These are phyloP conservation scores for Fonsecaea erecta DNA, from an alignment of 2,329 filamentous ascomycete species.

Conservation along the genomic window DNA sequence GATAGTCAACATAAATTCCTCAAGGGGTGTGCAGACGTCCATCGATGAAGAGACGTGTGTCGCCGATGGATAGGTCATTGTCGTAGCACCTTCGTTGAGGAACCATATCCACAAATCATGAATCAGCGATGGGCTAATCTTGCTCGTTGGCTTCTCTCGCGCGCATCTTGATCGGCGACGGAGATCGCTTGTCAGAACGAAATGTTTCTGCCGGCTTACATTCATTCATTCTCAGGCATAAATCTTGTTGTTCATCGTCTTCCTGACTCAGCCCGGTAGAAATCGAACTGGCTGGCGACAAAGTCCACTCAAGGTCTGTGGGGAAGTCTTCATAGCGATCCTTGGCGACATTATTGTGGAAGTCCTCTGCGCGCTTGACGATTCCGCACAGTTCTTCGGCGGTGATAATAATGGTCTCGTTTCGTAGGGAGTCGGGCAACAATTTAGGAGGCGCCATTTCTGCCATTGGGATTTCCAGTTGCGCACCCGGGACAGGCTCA, in stretches of 20 bases:
- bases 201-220: slow-evolving; percentile 9
- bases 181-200: slow-evolving; percentile 15
- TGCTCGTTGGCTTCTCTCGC: slow-evolving; percentile 21
- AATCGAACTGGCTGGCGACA: slow-evolving; percentile 16
- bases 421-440: slow-evolving; percentile 19
- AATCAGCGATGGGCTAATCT: slow-evolving; percentile 16
- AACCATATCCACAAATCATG: slow-evolving; percentile 17
- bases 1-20: not conserved
- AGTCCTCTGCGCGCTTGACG: slow-evolving; percentile 17
- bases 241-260: slow-evolving; percentile 16
- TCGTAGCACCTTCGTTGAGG: slow-evolving; percentile 18
- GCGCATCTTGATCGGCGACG: slow-evolving; percentile 16
- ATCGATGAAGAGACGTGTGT: slow-evolving; percentile 2
- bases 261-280: slow-evolving; percentile 11
- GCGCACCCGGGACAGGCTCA: slow-evolving; percentile 16
- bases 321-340: slow-evolving; percentile 11
- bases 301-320: slow-evolving; percentile 8
- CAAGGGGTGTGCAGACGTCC: slow-evolving; percentile 1
- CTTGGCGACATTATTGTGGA: slow-evolving; percentile 1
- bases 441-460: slow-evolving; percentile 16
- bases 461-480: slow-evolving; percentile 19
- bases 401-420: slow-evolving; percentile 20
- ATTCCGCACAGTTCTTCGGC: slow-evolving; percentile 18
- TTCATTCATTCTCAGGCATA: slow-evolving; percentile 17
- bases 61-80: slow-evolving; percentile 9